Evolutionary conservation across 352 stramenopile species (phyloP), one percentile per base, ranked within the genome.

Genomic region (Globisporangium emineosum): DNA sequence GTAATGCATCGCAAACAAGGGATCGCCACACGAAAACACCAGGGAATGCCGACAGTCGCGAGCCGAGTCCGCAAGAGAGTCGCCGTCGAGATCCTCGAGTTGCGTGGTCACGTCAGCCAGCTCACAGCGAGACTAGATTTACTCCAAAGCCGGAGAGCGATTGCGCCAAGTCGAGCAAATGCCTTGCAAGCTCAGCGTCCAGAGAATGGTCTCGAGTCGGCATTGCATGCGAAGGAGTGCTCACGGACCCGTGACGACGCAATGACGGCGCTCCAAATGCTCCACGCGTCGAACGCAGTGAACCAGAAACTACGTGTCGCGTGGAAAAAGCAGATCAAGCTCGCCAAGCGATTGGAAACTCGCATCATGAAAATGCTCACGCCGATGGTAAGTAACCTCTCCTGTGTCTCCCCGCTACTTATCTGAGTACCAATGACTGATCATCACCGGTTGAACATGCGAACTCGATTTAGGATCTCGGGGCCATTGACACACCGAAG

Each of bases 321-420:
- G 19, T 40, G 79, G 42, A 62, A 76, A 50, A 62, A 70, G 25
- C 76, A 84, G 59, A 74, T 80, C 60, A 73, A 80, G 42, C 59
- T 84, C 62, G 67, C 71, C 23, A 79, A 79, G 60, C 71, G 50
- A 13, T 62, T 83, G 8, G 72, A 83, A 42, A 67, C 69, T 49
- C 76, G 80, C 27, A 54, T 79, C 51, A 62, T 75, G 49, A 71
- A 76, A 3, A 42, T 25, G 12, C 19, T 55, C 7, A 21, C 43
- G 17, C 5, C 21, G 15, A 25, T 37, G 21, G 54, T 60, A 35
- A 33, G 54, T 60, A 35, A 33, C 33, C 5, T 19, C 49, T n/a
- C n/a, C n/a, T n/a, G n/a, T n/a, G n/a, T n/a, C n/a, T n/a, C n/a
- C n/a, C n/a, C n/a, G n/a, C n/a, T n/a, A n/a, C n/a, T n/a, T n/a